phyloP scores from a whole-genome alignment of 2,329 filamentous ascomycete genomes.

The Thielaviopsis euricoi region DNA sequence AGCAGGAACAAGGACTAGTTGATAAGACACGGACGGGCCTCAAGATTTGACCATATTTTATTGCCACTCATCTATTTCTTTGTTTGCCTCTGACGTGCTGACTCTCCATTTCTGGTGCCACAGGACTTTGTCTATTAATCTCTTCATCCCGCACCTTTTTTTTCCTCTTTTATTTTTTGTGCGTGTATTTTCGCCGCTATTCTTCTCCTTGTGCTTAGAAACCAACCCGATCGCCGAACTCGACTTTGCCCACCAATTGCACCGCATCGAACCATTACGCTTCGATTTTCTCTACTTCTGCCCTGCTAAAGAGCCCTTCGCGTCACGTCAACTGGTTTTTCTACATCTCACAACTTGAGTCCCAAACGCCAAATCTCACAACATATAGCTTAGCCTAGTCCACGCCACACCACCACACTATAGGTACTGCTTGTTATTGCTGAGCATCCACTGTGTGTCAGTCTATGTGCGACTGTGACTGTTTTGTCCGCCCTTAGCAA shows the following conservation, averaged over 20 bases:
- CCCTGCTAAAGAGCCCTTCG: not conserved
- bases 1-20: not conserved
- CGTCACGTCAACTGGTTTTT: not conserved
- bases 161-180: not conserved
- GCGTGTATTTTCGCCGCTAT: not conserved
- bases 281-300: not conserved
- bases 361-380: not conserved
- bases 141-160: not conserved
- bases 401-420: not conserved
- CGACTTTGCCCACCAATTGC: not conserved
- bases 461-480: not conserved
- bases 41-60: not conserved
- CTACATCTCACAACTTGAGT: not conserved
- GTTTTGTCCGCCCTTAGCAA: not conserved
- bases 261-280: not conserved
- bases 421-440: not conserved
- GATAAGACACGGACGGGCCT: not conserved
- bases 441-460: not conserved
- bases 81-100: not conserved
- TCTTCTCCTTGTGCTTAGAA: not conserved
- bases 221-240: not conserved
- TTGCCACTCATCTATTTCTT: not conserved
- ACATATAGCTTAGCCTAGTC: not conserved
- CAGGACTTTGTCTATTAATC: not conserved
- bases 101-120: not conserved